These are phyloP conservation scores for Ilex asprella DNA, from an alignment of 257 asterid species.

Conservation along the genomic window DNA sequence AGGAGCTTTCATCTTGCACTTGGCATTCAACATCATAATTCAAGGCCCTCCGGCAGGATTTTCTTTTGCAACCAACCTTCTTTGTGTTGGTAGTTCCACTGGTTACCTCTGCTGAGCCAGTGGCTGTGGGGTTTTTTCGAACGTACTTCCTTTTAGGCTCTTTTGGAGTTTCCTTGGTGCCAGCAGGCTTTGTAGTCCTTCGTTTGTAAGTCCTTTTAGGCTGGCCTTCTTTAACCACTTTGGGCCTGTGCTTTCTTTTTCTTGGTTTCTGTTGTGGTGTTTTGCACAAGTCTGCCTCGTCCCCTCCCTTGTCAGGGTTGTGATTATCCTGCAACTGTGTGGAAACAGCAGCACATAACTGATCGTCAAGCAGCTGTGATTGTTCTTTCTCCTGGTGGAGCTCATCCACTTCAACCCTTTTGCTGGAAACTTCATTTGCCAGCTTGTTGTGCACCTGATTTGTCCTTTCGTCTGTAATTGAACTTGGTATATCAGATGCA, in stretches of 20 bases:
- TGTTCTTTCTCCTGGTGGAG: constrained; percentile 23
- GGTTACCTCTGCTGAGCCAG: constrained; percentile 27
- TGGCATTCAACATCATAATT: constrained; percentile 39
- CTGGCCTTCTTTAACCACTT: constrained; percentile 65
- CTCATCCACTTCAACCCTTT: constrained; percentile 23
- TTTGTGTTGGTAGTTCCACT: constrained; percentile 17
- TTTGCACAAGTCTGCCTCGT: constrained; percentile 40
- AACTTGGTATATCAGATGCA: constrained; percentile 14
- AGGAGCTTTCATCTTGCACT: constrained; percentile 31
- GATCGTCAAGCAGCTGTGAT: constrained; percentile 26
- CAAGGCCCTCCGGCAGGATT: constrained; percentile 60
- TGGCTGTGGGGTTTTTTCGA: constrained; percentile 33
- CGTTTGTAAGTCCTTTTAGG: constrained; percentile 38
- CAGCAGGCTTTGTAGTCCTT: constrained; percentile 32
- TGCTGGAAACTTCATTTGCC: constrained; percentile 13
- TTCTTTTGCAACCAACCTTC: constrained; percentile 25
- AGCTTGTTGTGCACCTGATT: constrained; percentile 12
- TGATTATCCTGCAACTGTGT: constrained; percentile 48
- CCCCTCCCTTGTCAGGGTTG: constrained; percentile 70
- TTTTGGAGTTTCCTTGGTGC: constrained; percentile 27
- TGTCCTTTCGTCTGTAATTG: constrained; percentile 16
- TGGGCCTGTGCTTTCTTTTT: constrained; percentile 88
- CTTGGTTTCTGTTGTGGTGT: constrained; percentile 70
- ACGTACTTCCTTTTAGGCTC: constrained; percentile 50
- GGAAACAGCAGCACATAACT: constrained; percentile 24